These are phyloP conservation scores for Trichocladium antarcticum DNA, from an alignment of 495 filamentous ascomycete genomes.

Conservation along the genomic window DNA sequence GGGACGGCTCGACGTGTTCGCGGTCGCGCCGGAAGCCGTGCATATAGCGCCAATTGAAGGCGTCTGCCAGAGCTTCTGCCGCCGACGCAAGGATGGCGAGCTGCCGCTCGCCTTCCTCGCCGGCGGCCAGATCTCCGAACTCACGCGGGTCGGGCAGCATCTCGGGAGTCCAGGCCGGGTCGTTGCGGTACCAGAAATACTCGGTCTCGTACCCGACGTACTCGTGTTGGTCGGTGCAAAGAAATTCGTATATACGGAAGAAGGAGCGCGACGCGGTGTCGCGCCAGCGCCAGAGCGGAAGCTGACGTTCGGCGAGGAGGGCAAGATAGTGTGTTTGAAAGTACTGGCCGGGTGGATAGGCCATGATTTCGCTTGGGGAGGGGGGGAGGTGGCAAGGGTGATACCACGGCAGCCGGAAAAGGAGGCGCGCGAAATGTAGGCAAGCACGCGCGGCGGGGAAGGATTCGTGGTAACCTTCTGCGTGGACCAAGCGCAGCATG, in stretches of 20 bases:
- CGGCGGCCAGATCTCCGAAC: not conserved
- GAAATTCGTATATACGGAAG: not conserved
- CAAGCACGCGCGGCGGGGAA: slow-evolving; percentile 4
- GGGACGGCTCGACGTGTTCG: not conserved
- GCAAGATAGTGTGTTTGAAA: not conserved
- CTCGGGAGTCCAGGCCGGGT: slow-evolving; percentile 2
- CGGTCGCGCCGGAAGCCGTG: slow-evolving; percentile 1
- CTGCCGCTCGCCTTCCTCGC: slow-evolving; percentile 3
- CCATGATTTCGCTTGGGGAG: not conserved
- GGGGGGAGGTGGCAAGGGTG: not conserved
- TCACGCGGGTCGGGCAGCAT: slow-evolving; percentile 4
- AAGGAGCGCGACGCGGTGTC: slow-evolving; percentile 2
- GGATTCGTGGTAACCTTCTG: not conserved
- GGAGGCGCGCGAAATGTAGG: not conserved
- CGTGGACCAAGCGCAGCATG: not conserved
- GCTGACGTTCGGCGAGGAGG: not conserved
- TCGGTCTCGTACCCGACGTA: slow-evolving; percentile 3
- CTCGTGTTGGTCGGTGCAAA: slow-evolving; percentile 1
- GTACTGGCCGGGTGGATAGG: not conserved
- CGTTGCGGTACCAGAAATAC: slow-evolving; percentile 1
- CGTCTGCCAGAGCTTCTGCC: slow-evolving; percentile 1
- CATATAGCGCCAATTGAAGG: slow-evolving; percentile 5
- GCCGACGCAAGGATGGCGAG: not conserved
- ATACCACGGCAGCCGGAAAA: slow-evolving; percentile 1
- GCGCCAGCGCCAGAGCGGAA: slow-evolving; percentile 4